These are phyloP conservation scores for Kwoniella shandongensis DNA, from an alignment of 768 basidiomycete genomes.

Conservation along the genomic window DNA sequence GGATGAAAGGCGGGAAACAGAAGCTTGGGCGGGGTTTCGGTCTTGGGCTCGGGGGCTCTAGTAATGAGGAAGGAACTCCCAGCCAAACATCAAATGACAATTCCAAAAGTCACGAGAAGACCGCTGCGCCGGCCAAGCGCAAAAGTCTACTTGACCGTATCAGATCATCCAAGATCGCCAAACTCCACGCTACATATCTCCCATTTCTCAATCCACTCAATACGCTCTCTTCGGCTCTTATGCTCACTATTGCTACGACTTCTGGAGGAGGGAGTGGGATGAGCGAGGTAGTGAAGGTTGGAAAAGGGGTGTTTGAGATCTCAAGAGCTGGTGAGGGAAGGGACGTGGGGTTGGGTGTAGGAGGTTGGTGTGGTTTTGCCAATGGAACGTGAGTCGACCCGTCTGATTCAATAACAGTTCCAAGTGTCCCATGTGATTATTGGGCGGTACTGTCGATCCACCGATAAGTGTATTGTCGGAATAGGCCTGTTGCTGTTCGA, in stretches of 20 bases:
- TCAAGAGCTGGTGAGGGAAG: constrained; percentile 6
- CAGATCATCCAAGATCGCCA: not conserved
- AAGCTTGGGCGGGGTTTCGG: too few species aligned
- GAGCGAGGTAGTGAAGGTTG: constrained; percentile 16
- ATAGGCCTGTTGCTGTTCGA: not conserved
- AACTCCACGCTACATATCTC: constrained; percentile 25
- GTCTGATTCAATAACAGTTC: too few species aligned
- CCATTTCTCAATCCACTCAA: constrained; percentile 24
- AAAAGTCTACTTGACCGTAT: not conserved
- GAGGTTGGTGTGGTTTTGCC: constrained; percentile 38
- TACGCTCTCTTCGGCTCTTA: too few species aligned
- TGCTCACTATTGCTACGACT: too few species aligned
- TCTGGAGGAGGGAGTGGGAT: constrained; percentile 1
- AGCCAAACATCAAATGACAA: not conserved
- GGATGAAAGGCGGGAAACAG: too few species aligned
- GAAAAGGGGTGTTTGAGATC: constrained; percentile 27
- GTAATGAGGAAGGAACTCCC: too few species aligned
- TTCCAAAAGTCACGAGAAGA: not conserved
- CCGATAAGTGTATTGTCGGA: too few species aligned
- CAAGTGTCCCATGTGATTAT: too few species aligned
- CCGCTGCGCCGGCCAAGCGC: not conserved
- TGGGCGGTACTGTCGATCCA: too few species aligned
- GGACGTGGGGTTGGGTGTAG: constrained; percentile 24
- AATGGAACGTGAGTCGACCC: constrained; percentile 15
- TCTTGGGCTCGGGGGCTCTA: too few species aligned